Base-by-base conservation (phyloP, 1,284 basidiomycete species). In the Trichosporon asahii region DNA sequence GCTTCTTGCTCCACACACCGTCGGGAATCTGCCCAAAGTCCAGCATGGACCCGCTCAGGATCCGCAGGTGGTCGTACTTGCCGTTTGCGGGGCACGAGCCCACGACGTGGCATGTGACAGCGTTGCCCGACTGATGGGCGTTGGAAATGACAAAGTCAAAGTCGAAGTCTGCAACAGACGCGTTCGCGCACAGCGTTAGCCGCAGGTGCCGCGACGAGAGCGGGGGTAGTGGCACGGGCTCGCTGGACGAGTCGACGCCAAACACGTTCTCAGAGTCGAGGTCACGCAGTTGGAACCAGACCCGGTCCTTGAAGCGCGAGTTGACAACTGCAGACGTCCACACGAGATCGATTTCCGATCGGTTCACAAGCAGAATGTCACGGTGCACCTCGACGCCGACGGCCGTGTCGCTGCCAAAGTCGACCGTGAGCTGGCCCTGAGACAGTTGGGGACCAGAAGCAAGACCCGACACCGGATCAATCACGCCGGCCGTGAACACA, bases 11-110 rank as follows among this genome's bases (percentile, higher is more conserved):
- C 85, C 85, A 86, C 18, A 83, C 77, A 0, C 85, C 85, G 61
- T 85, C 85, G 33, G 80, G 79, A 65, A 85, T 83, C 71, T 85
- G 81, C 12, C 85, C 85, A 76, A 86, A 86, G 77, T 86, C 84
- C 46, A 86, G 75, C 5, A 77, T 77, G 8, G 80, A 78, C 8
- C 85, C 85, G n/a, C 82, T 83, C 7, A 84, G 75, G 25, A 86
- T 78, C 49, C 80, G 78, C 33, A 86, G 74, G 2, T 83, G 80
- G 53, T 84, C 81, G 68, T 86, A 84, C 14, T 75, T 73, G 11
- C 79, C 76, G 9, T 72, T 76, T 0, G 75, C 70, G 15, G 75
- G 69, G n/a, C 76, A 75, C 25, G 78, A 78, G 0, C 80, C 83
- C 12, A 79, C 73, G 0, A 78, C 79, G 46, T 75, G 76, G 40